Evolutionary conservation across 805 yeast genomes (phyloP), one percentile per base, ranked within the genome.

Genomic region (Saccharomycopsis sp.): DNA sequence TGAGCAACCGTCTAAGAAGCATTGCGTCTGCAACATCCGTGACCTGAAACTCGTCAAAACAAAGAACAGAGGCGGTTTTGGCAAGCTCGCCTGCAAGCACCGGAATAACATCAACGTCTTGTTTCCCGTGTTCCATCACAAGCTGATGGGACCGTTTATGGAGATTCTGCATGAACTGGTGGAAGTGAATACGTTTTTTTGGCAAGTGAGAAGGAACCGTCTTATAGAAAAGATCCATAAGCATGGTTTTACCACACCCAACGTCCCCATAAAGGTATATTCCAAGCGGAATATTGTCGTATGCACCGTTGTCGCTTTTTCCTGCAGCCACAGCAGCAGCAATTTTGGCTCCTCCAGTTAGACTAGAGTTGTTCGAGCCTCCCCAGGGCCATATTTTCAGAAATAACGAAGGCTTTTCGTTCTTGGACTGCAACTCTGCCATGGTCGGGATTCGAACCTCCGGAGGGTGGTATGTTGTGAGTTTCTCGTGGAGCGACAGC

Each of bases 11-110:
- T 62, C 99, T 81, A 50, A 94, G 76, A 37, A 94, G 77, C 98
- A 94, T 94, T 1, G 99, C 99, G 71, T 94, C 99, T 0, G 98
- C 99, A 34, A 94, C 97, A 70, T 94, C 99, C 0, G 97, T 90
- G 50, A 94, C 99, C 72, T 94, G 98, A 68, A 94, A 92, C 73
- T 94, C 99, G 72, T 94, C 99, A 69, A 94, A 89, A 70, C 99
- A 94, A 60, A 94, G 71, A 0, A 94, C 83, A 1, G 92, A 85
- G 2, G 94, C 79, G 53, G 79, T 75, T 62, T 79, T 79, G 1
- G 97, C 88, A 57, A 94, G 81, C 65, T 89, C 96, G 60, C 85
- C 83, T 0, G 97, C 97, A 40, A 91, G 73, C 37, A 82, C 70
- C 1, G 97, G 97, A 54, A 91, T 85, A 1, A 91, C 85, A 66